Evolutionary conservation across 768 basidiomycete genomes (phyloP).

Genomic region (Lentinula lateritia): DNA sequence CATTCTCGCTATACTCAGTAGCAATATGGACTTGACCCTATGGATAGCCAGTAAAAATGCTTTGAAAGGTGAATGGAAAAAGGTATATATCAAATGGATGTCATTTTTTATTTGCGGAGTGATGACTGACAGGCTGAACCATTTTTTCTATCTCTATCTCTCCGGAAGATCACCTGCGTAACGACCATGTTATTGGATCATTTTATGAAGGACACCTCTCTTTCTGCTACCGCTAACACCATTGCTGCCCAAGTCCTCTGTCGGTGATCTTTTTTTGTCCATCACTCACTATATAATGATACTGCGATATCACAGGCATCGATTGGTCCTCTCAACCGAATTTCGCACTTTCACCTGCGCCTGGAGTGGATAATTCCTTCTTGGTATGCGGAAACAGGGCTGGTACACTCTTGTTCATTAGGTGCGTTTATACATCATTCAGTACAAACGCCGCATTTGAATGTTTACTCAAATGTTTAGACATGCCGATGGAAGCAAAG

Average conservation of each 20-base stretch:
- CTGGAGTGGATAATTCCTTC: constrained; percentile 52
- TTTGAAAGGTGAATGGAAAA: constrained; percentile 69
- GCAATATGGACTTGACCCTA: constrained; percentile 70
- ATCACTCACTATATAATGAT: background rate
- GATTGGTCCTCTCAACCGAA: constrained; percentile 63
- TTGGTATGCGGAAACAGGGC: constrained; percentile 67
- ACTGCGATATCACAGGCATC: constrained; percentile 41
- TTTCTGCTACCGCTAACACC: constrained; percentile 20
- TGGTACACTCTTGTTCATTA: constrained; percentile 55
- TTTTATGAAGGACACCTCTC: constrained; percentile 10
- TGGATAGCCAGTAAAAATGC: constrained; percentile 65
- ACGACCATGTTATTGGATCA: constrained; percentile 42
- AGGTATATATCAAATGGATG: constrained; percentile 28
- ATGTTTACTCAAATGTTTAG: constrained; percentile 11
- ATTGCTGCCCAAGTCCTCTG: constrained; percentile 55
- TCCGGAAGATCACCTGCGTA: constrained; percentile 46
- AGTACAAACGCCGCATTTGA: background rate
- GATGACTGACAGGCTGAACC: too few relatives aligned
- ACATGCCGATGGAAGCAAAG: constrained; percentile 13
- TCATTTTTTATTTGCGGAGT: too few relatives aligned
- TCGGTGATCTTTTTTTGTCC: constrained; percentile 13
- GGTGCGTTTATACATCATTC: constrained; percentile 27
- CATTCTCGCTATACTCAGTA: constrained; percentile 59
- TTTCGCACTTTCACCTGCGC: constrained; percentile 47
- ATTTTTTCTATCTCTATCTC: background rate